Conservation (phyloP, 495 filamentous ascomycete genomes). For the Neurospora sp. region DNA sequence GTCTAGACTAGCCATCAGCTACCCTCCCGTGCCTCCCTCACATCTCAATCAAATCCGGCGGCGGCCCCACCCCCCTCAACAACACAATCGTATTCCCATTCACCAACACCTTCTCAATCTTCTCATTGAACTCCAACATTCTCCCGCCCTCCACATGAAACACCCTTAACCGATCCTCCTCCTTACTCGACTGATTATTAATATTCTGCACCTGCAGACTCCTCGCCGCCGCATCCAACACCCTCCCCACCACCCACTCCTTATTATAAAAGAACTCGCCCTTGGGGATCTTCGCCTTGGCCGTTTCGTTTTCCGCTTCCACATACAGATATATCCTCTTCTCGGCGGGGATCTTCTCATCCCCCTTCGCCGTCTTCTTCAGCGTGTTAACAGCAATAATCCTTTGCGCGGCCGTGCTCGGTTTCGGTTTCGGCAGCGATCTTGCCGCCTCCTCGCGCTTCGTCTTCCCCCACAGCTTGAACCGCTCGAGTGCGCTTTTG, state of each 20-base stretch:
- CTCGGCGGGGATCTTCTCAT: slow-evolving; percentile 64
- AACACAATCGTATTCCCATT: slow-evolving; percentile 85
- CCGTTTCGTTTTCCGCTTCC: slow-evolving; percentile 72
- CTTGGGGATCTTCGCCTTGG: slow-evolving; percentile 61
- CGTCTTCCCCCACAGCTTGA: slow-evolving; percentile 43
- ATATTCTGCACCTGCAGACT: slow-evolving; percentile 74
- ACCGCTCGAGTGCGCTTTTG: slow-evolving; percentile 56
- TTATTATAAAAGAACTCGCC: slow-evolving; percentile 76
- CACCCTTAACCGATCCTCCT: slow-evolving; percentile 69
- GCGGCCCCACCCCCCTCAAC: slow-evolving; percentile 67
- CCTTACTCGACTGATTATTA: slow-evolving; percentile 71
- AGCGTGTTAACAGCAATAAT: slow-evolving; percentile 58
- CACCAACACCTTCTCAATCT: slow-evolving; percentile 56
- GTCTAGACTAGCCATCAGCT: not conserved
- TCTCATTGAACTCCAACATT: slow-evolving; percentile 77
- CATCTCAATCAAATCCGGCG: slow-evolving; percentile 35
- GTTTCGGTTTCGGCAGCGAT: slow-evolving; percentile 48
- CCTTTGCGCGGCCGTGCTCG: slow-evolving; percentile 47
- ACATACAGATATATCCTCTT: slow-evolving; percentile 79
- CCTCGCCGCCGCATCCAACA: slow-evolving; percentile 81
- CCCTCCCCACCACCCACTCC: slow-evolving; percentile 79
- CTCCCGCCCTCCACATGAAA: slow-evolving; percentile 89
- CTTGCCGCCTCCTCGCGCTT: slow-evolving; percentile 37
- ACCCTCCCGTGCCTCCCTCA: slow-evolving; percentile 8
- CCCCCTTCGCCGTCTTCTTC: slow-evolving; percentile 82